Evolutionary conservation across 257 asterid species (phyloP), one percentile per base, ranked within the genome.

Genomic region (Misopates orontium): DNA sequence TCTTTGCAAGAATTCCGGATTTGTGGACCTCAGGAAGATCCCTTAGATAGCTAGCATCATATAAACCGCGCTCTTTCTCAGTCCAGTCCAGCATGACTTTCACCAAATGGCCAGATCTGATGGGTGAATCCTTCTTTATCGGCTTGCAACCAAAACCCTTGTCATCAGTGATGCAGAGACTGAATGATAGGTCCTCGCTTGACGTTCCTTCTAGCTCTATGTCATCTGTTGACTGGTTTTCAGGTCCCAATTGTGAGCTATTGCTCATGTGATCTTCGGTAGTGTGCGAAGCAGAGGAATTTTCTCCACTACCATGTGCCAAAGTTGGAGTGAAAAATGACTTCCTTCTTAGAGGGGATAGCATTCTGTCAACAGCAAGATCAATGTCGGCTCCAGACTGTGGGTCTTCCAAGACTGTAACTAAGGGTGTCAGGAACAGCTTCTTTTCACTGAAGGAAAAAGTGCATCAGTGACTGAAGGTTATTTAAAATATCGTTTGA

Each of bases 21-120:
- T 88, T 90, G 62, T 85, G 93, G 71, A 90, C 95, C 72, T 69
- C 96, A 8, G 97, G 99, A 66, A 94, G 85, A 76, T 83, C 93
- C 79, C 82, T 85, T 48, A 94, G 76, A 66, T 73, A 88, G 80
- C 87, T 82, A 18, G 89, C 69, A 73, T 88, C 96, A 53, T 85
- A 90, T 44, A 80, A 72, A 44, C 81, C 93, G 0, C 71, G 78
- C 73, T 88, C 97, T 63, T 77, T 79, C 24, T 82, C 86, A 48
- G 96, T 82, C 99, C 99, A 93, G 64, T 93, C 99, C 71, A 94
- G 67, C 56, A 80, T 42, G 48, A 85, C 85, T 81, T 85, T 90
- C 16, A 80, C 70, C 42, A 63, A 8, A 62, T 84, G 75, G 36
- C 71, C 84, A 72, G 80, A 72, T 64, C 23, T 80, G 73, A 94